Evolutionary conservation across 2,329 filamentous ascomycete species (phyloP).

Genomic region (Pseudofabraea citricarpa): DNA sequence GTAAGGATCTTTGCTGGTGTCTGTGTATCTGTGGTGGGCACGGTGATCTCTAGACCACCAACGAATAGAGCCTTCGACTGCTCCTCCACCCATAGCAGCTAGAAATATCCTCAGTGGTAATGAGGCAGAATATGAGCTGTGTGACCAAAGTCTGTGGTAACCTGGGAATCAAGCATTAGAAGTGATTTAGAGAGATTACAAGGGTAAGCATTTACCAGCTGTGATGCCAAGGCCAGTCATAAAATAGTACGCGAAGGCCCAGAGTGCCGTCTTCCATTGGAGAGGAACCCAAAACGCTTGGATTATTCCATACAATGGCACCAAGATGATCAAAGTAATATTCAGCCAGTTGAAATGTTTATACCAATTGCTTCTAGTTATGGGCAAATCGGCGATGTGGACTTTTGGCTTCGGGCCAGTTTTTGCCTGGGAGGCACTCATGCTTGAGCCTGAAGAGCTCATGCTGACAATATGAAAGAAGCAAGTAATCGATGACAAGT

Average conservation of each 20-base stretch:
- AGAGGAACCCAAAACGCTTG: constrained; percentile 72
- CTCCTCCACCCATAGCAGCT: constrained; percentile 71
- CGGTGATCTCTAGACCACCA: constrained; percentile 86
- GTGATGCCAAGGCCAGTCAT: constrained; percentile 74
- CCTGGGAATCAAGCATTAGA: constrained; percentile 33
- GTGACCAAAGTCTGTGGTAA: constrained; percentile 78
- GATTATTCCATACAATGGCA: constrained; percentile 67
- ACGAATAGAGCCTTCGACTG: constrained; percentile 70
- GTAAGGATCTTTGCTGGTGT: constrained; percentile 86
- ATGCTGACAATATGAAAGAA: not conserved
- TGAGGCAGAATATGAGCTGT: constrained; percentile 72
- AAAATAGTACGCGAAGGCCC: constrained; percentile 73
- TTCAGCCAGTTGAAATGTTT: constrained; percentile 91
- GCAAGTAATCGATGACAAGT: not conserved
- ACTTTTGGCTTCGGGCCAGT: constrained; percentile 57
- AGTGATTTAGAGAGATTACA: not conserved
- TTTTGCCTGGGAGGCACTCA: constrained; percentile 19
- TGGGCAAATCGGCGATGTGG: constrained; percentile 74
- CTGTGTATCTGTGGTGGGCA: constrained; percentile 83
- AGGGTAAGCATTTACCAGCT: constrained; percentile 46
- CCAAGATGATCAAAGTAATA: constrained; percentile 67
- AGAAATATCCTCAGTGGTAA: constrained; percentile 73
- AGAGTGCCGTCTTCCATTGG: constrained; percentile 62
- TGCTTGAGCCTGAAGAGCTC: not conserved
- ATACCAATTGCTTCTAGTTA: constrained; percentile 77